Conservation (phyloP, 1,284 basidiomycete genomes). For the Tetrapyrgos nigripes region DNA sequence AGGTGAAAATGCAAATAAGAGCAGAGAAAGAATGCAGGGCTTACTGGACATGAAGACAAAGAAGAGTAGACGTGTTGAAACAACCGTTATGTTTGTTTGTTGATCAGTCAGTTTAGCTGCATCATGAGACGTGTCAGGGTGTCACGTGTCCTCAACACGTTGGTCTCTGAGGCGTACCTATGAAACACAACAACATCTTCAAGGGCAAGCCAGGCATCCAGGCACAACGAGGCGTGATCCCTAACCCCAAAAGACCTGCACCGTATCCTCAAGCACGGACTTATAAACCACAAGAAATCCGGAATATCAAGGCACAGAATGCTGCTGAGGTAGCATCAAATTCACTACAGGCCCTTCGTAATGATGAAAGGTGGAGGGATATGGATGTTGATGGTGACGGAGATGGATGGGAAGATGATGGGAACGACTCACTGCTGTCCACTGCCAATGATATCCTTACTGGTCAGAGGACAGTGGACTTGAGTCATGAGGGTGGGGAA, state of each 20-base stretch:
- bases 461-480: background rate
- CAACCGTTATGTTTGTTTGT: too few species aligned
- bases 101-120: background rate
- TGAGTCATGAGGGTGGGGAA: slow-evolving; percentile 13
- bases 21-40: too few species aligned
- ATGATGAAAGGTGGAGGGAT: background rate
- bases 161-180: background rate
- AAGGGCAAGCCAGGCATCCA: background rate
- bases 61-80: too few species aligned
- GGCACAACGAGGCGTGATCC: background rate
- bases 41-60: too few species aligned
- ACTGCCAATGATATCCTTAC: slow-evolving; percentile 3
- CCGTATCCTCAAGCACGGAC: background rate
- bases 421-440: too few species aligned
- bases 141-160: background rate
- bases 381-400: background rate
- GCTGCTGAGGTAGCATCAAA: background rate
- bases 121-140: background rate
- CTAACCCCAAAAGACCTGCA: background rate
- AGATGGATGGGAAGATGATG: background rate
- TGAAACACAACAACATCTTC: background rate
- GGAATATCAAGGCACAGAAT: background rate
- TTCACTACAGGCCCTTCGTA: background rate
- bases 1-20: too few species aligned
- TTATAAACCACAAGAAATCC: background rate